Evolutionary conservation across 1,139 yeast species (phyloP).

Genomic region (Pichia sp.): DNA sequence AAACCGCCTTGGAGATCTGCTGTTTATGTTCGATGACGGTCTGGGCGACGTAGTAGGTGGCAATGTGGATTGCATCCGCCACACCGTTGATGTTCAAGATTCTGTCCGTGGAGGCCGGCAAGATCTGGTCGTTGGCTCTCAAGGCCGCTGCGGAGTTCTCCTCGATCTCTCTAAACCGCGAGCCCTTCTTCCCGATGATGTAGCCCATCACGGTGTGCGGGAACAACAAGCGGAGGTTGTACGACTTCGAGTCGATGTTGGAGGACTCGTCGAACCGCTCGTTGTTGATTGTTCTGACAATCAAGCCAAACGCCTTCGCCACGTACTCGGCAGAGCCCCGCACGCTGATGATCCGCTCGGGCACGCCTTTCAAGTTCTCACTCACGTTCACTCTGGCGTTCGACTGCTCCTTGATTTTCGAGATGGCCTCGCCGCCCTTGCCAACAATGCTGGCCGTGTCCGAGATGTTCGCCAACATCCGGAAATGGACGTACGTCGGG

Average conservation of each 20-base stretch:
- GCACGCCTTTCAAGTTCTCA: conserved; percentile 67
- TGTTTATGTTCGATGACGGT: conserved; percentile 60
- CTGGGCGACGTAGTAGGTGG: conserved; percentile 68
- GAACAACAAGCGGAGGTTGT: conserved; percentile 58
- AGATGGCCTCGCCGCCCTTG: conserved; percentile 68
- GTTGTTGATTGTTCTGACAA: conserved; percentile 60
- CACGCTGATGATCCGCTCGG: conserved; percentile 73
- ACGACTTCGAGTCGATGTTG: conserved; percentile 48
- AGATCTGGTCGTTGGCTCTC: conserved; percentile 68
- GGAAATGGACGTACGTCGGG: conserved; percentile 57
- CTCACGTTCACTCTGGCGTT: conserved; percentile 70
- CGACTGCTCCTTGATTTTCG: conserved; percentile 61
- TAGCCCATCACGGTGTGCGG: conserved; percentile 83
- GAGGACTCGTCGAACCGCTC: conserved; percentile 69
- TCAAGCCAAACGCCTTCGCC: conserved; percentile 77
- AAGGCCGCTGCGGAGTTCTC: conserved; percentile 77
- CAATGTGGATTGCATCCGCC: conserved; percentile 84
- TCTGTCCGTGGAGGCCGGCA: conserved; percentile 80
- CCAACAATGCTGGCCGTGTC: conserved; percentile 78
- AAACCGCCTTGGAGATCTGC: conserved; percentile 47
- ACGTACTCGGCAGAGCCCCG: conserved; percentile 77
- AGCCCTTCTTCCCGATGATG: conserved; percentile 77
- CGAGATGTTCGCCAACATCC: conserved; percentile 74
- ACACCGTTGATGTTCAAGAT: conserved; percentile 71
- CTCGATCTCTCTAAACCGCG: conserved; percentile 75